Evolutionary conservation across 176 grass and related monocot genomes (phyloP).

Genomic region (Aegilops tauschii): DNA sequence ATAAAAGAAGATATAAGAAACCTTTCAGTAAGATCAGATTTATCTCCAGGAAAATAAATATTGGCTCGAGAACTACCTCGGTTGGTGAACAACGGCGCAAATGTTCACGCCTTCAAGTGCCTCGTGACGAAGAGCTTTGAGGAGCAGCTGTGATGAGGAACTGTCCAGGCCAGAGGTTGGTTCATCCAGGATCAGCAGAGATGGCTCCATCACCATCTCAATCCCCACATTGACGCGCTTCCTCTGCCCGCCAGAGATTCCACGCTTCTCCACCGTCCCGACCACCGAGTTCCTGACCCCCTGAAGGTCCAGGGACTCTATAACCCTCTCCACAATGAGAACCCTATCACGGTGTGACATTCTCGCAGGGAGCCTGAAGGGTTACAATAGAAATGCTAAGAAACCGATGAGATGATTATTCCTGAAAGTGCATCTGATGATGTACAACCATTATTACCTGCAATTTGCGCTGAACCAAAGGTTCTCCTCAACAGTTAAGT

Average conservation of each 20-base stretch:
- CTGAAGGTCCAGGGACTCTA: slow-evolving; percentile 81
- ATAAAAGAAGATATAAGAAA: slow-evolving; percentile 2
- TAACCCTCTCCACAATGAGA: slow-evolving; percentile 86
- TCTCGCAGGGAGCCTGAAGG: slow-evolving; percentile 52
- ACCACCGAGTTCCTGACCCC: slow-evolving; percentile 71
- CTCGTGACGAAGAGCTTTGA: slow-evolving; percentile 79
- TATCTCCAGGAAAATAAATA: not conserved
- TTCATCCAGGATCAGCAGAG: slow-evolving; percentile 89
- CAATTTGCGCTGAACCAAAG: slow-evolving; percentile 97
- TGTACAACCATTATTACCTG: slow-evolving; percentile 60
- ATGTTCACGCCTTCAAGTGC: slow-evolving; percentile 87
- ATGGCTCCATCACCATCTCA: slow-evolving; percentile 97
- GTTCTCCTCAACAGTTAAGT: slow-evolving; percentile 96
- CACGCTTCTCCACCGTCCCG: slow-evolving; percentile 89
- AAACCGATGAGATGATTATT: not conserved
- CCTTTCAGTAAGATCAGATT: not conserved
- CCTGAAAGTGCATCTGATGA: not conserved
- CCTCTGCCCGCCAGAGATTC: slow-evolving; percentile 86
- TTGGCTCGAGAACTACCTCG: slow-evolving; percentile 39
- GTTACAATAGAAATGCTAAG: slow-evolving; percentile 6
- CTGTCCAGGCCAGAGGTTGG: slow-evolving; percentile 95
- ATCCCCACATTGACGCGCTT: slow-evolving; percentile 95
- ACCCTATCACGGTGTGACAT: slow-evolving; percentile 59
- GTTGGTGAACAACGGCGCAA: slow-evolving; percentile 84
- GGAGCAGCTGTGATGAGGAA: slow-evolving; percentile 76